Base-by-base conservation (phyloP, 345 rosid genomes). In the Camelina neglecta region DNA sequence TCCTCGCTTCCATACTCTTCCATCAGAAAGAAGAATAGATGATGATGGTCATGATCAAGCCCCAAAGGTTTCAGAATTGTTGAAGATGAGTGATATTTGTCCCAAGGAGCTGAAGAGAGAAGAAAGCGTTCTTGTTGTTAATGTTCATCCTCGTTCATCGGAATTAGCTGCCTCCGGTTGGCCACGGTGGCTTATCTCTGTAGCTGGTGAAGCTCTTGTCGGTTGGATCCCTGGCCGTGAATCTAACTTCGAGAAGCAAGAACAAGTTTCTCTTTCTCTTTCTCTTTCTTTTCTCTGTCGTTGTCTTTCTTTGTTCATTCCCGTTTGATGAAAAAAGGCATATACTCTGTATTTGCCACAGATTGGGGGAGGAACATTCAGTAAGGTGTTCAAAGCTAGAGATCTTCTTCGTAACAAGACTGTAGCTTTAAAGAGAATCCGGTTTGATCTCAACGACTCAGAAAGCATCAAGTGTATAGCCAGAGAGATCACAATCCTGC, bases 331-430 rank as follows among this genome's bases (percentile, higher is more conserved):
- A 54, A 44, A 7, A 36, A 1, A 16, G 3, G 8, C 20, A 38
- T 74, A 16, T 49, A 38, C 15, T 49, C 23, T 76, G 59, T 62
- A 15, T 61, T 41, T 69, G 49, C 18, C 84, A 86, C 93, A 92
- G 98, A 92, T 94, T 83, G 98, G 98, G 10, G 89, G 90, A 83
- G 98, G 96, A 85, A 93, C 96, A 47, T 91, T 90, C 63, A 94
- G 97, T 67, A 90, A 80, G 47, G 98, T 94, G 64, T 94, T 85
- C 83, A 88, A 84, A 85, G 96, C 95, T 6, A 86, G 86, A 24
- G 98, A 94, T 79, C 70, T 89, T 48, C 38, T 81, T 75, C 64
- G 78, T 20, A 67, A 85, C 78, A 91, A 88, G 78, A 74, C 88
- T 10, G 97, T 94, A 42, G 97, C 98, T 36, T 75, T 94, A 59